Evolutionary conservation across 2,329 filamentous ascomycete genomes (phyloP).

Genomic region (Raffaelea ambrosiae): DNA sequence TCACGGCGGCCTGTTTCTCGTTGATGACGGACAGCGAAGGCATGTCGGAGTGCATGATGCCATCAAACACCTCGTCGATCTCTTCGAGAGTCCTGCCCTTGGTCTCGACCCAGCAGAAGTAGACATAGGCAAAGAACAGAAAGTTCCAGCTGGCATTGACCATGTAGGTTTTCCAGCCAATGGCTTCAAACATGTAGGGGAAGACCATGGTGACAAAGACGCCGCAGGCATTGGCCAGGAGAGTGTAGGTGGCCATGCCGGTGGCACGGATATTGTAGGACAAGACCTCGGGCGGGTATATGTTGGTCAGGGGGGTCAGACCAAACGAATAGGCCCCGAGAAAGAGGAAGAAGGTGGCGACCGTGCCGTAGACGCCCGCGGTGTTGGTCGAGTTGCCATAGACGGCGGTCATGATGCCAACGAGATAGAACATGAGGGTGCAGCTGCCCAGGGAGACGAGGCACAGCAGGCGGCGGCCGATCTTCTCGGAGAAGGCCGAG

Average conservation of each 20-base stretch:
- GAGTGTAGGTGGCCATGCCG: conserved; percentile 33
- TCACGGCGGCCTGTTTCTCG: background rate
- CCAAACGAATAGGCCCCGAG: conserved; percentile 42
- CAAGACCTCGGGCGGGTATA: conserved; percentile 31
- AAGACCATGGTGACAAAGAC: conserved; percentile 35
- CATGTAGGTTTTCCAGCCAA: conserved; percentile 43
- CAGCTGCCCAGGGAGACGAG: conserved; percentile 33
- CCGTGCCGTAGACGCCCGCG: conserved; percentile 5
- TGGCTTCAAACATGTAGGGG: conserved; percentile 34
- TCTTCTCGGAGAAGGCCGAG: conserved; percentile 14
- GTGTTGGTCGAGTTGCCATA: conserved; percentile 9
- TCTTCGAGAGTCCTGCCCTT: conserved; percentile 20
- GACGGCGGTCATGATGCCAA: conserved; percentile 35
- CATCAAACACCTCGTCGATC: conserved; percentile 34
- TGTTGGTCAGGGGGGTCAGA: conserved; percentile 38
- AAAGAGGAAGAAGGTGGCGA: conserved; percentile 48
- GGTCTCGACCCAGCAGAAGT: conserved; percentile 39
- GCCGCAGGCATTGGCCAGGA: conserved; percentile 32
- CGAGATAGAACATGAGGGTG: conserved; percentile 16
- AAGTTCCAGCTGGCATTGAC: conserved; percentile 33
- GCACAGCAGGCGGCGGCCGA: conserved; percentile 14
- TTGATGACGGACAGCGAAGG: background rate
- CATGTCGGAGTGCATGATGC: conserved; percentile 28
- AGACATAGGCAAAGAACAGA: conserved; percentile 31
- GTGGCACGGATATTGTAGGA: conserved; percentile 29